Base-by-base conservation (phyloP, 2,329 filamentous ascomycete species). In the Penicillium sp. region DNA sequence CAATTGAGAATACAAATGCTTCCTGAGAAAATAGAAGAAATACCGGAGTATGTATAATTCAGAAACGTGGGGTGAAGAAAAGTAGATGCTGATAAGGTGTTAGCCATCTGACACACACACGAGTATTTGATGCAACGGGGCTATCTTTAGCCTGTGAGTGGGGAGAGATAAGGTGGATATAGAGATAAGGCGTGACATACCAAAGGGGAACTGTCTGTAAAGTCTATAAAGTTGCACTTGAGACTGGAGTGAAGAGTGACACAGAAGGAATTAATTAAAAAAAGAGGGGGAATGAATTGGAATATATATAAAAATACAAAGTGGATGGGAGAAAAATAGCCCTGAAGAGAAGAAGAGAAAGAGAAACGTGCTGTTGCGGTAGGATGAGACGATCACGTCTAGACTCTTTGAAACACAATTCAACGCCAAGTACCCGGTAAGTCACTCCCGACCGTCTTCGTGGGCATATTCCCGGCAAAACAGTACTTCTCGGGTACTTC, bases 151-250 rank as follows among this genome's bases (percentile, higher is more conserved):
- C 31, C 52, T 48, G 42, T 62, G 59, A 64, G 61, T 66, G 64
- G 64, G 63, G 62, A 51, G 58, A 70, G 67, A 70, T 70, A 70
- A 70, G 67, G 33, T 35, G 55, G 31, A 15, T 13, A n/a, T 21
- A 4, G 4, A 44, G 54, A 56, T 68, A 70, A 69, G 66, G 63
- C 2, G 54, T 53, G n/a, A 39, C 36, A 31, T 53, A 45, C 39
- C 50, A 41, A 42, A 45, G 42, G 36, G n/a, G 31, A 33, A 33
- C 13, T 6, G 31, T 33, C 2, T 27, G 8, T 1, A 33, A 33
- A n/a, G 31, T 33, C 31, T 49, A 36, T 35, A 36, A 25, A 49
- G 8, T 36, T 21, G 27, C 12, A 38, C 17, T 38, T 38, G 35
- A 33, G 31, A 33, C 10, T 12, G 29, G 9, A n/a, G 33, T 33